phyloP scores from a whole-genome alignment of 768 basidiomycete genomes.

The Boletus sp. region DNA sequence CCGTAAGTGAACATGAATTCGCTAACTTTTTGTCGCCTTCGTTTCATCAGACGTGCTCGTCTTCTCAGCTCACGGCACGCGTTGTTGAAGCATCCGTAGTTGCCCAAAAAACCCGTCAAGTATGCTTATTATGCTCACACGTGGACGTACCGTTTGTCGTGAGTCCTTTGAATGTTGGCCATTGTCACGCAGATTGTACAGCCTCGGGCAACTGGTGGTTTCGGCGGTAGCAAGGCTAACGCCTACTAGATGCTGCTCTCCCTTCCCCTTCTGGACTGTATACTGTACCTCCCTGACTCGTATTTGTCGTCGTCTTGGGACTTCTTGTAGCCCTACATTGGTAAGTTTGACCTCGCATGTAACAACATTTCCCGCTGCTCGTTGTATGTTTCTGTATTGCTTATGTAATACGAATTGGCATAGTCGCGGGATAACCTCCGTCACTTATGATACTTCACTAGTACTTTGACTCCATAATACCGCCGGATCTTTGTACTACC shows the following conservation, averaged over 20 bases:
- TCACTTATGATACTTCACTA: too few species aligned
- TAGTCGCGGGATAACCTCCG: too few species aligned
- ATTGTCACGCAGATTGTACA: not conserved
- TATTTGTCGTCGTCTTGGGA: too few species aligned
- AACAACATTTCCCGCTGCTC: too few species aligned
- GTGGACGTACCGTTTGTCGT: not conserved
- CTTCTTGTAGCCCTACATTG: too few species aligned
- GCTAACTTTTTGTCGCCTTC: not conserved
- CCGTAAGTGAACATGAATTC: conserved; percentile 15
- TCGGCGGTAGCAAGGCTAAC: too few species aligned
- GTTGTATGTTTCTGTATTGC: not conserved
- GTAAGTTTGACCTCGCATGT: too few species aligned
- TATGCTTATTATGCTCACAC: not conserved
- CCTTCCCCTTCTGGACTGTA: too few species aligned
- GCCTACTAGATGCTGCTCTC: too few species aligned
- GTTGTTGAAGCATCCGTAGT: not conserved
- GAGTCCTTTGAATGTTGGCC: not conserved
- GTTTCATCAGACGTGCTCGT: conserved; percentile 4
- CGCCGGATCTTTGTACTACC: not conserved
- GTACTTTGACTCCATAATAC: too few species aligned
- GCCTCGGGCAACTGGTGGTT: too few species aligned
- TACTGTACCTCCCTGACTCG: too few species aligned
- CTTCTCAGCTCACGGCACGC: not conserved
- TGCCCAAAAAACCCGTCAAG: not conserved
- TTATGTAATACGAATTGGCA: conserved; percentile 12